Conservation (phyloP, 495 filamentous ascomycete genomes). For the Margaritispora aquatica region DNA sequence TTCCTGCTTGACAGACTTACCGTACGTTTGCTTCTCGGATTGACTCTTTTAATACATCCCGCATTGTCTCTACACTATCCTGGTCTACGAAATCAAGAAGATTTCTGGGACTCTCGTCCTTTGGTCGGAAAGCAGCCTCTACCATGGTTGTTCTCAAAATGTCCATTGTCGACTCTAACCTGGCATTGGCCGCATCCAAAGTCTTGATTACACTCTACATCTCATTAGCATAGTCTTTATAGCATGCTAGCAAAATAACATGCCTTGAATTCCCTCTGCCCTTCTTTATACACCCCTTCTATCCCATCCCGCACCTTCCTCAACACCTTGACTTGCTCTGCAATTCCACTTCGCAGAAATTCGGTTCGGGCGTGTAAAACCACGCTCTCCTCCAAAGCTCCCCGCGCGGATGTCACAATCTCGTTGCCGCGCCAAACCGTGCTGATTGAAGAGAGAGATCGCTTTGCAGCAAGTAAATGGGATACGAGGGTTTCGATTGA, state of each 20-base stretch:
- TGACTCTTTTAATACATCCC: slow-evolving; percentile 57
- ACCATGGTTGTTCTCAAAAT: slow-evolving; percentile 66
- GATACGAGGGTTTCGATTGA: slow-evolving; percentile 68
- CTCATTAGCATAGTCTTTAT: slow-evolving; percentile 1
- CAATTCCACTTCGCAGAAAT: slow-evolving; percentile 68
- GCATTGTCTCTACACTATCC: slow-evolving; percentile 62
- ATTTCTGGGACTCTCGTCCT: slow-evolving; percentile 57
- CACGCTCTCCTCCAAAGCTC: slow-evolving; percentile 72
- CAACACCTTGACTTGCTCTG: slow-evolving; percentile 65
- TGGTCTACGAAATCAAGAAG: slow-evolving; percentile 91
- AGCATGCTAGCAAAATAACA: not conserved
- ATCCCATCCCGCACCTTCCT: slow-evolving; percentile 57
- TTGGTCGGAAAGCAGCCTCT: slow-evolving; percentile 65
- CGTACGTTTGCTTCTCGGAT: slow-evolving; percentile 48
- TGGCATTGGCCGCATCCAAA: slow-evolving; percentile 67
- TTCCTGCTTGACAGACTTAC: not conserved
- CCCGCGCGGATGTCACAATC: slow-evolving; percentile 70
- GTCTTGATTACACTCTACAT: slow-evolving; percentile 50
- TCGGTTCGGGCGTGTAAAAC: slow-evolving; percentile 69
- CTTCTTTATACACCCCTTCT: slow-evolving; percentile 42
- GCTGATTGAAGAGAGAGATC: slow-evolving; percentile 78
- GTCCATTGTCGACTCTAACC: slow-evolving; percentile 65
- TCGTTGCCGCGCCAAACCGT: slow-evolving; percentile 85
- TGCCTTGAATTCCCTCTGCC: slow-evolving; percentile 41
- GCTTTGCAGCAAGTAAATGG: slow-evolving; percentile 83